These are phyloP conservation scores for Ascochyta rabiei DNA, from an alignment of 2,329 filamentous ascomycete species.

Conservation along the genomic window DNA sequence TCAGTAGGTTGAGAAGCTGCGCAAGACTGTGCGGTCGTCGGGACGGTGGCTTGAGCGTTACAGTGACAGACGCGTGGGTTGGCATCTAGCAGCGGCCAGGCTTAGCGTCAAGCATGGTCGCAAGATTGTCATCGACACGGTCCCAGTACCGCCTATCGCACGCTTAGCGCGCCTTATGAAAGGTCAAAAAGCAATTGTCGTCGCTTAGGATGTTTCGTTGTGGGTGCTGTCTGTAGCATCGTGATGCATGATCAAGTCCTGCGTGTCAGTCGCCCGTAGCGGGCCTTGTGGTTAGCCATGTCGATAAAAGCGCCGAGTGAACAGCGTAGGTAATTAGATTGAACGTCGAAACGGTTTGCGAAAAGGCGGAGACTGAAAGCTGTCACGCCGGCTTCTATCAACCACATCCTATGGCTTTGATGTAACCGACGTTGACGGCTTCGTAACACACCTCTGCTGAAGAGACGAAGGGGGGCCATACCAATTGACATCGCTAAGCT, in stretches of 20 bases:
- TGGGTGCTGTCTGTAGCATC: constrained; percentile 32
- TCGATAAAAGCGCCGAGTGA: constrained; percentile 10
- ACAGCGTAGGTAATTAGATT: constrained; percentile 15
- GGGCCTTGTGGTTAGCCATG: constrained; percentile 37
- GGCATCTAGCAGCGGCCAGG: neutral
- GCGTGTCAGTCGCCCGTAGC: constrained; percentile 28
- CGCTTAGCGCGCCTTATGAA: neutral
- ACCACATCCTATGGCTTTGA: constrained; percentile 11
- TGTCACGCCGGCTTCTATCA: constrained; percentile 21
- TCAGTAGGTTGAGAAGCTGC: neutral
- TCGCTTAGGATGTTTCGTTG: constrained; percentile 19
- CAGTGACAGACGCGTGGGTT: neutral
- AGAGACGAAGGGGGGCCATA: constrained; percentile 58
- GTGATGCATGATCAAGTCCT: constrained; percentile 39
- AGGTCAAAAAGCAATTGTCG: constrained; percentile 6
- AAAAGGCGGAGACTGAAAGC: constrained; percentile 9
- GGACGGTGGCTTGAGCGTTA: neutral
- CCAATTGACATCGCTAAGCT: constrained; percentile 98
- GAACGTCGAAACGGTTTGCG: constrained; percentile 5
- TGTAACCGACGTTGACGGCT: constrained; percentile 12
- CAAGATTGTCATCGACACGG: neutral
- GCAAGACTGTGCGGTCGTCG: neutral
- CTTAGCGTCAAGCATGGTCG: neutral
- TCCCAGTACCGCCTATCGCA: neutral
- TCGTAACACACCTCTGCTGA: constrained; percentile 17